These are phyloP conservation scores for Acrodontium crateriforme DNA, from an alignment of 2,329 filamentous ascomycete genomes.

Conservation along the genomic window DNA sequence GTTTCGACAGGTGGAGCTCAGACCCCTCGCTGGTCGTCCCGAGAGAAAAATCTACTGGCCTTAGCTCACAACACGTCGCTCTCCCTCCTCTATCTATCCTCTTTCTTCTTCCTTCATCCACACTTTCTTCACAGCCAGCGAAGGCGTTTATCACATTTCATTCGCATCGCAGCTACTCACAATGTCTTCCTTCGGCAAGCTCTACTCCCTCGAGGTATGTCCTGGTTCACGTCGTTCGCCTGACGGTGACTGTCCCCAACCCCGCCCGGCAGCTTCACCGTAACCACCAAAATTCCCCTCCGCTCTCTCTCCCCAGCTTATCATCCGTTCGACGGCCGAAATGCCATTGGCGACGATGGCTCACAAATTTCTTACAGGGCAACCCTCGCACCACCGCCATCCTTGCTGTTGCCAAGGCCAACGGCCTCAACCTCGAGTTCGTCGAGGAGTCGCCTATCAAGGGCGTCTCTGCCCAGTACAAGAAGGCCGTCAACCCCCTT, in stretches of 20 bases:
- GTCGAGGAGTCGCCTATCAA: constrained; percentile 56
- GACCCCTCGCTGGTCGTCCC: too few relatives aligned
- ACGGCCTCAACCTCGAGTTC: constrained; percentile 81
- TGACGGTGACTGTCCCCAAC: constrained; percentile 3
- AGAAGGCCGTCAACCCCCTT: constrained; percentile 72
- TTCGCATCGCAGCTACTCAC: constrained; percentile 8
- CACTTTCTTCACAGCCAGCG: constrained; percentile 18
- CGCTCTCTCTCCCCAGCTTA: not conserved
- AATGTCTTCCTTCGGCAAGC: constrained; percentile 78
- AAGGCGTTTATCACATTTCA: constrained; percentile 15
- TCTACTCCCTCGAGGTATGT: constrained; percentile 74
- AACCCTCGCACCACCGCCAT: constrained; percentile 85
- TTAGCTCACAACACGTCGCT: too few relatives aligned
- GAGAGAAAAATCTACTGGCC: too few relatives aligned
- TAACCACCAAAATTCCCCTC: constrained; percentile 4
- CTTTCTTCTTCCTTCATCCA: too few relatives aligned
- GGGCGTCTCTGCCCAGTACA: constrained; percentile 59
- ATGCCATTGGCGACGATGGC: constrained; percentile 1
- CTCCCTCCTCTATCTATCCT: too few relatives aligned
- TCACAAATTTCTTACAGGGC: constrained; percentile 38
- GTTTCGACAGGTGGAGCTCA: too few relatives aligned
- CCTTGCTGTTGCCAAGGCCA: constrained; percentile 91
- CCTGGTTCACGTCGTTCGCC: constrained; percentile 3
- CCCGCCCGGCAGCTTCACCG: constrained; percentile 3
- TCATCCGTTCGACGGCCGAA: too few relatives aligned